phyloP scores from a whole-genome alignment of 257 asterid species.

The Pogostemon cablin region DNA sequence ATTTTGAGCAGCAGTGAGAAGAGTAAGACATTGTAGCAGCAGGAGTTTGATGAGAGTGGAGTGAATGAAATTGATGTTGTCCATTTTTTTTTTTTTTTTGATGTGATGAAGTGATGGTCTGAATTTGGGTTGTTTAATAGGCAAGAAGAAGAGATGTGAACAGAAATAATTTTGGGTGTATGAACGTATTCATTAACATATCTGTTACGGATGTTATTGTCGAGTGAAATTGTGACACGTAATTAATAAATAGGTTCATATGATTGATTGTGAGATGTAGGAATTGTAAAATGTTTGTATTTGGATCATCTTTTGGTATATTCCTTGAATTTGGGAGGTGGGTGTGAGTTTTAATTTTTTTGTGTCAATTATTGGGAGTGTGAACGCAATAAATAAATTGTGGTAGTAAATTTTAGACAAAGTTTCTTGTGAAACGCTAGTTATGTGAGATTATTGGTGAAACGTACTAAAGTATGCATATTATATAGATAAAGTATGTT shows the following conservation, averaged over 20 bases:
- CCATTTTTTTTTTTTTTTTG: constrained; percentile 26
- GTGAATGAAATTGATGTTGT: constrained; percentile 25
- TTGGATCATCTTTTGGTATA: no score
- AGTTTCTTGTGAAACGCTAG: no score
- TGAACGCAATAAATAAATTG: constrained; percentile 20
- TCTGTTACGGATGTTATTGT: background rate
- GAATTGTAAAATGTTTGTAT: no score
- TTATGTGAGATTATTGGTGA: no score
- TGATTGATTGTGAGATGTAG: no score
- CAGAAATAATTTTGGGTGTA: constrained; percentile 6
- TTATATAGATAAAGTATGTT: no score
- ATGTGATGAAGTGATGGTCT: background rate
- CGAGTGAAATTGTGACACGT: no score
- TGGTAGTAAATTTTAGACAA: background rate
- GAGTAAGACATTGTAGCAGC: constrained; percentile 46
- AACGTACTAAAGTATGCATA: no score
- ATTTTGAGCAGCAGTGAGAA: constrained; percentile 45
- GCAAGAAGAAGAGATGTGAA: constrained; percentile 34
- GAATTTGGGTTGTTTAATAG: constrained; percentile 28
- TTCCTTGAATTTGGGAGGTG: background rate
- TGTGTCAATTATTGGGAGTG: constrained; percentile 21
- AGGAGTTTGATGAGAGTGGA: constrained; percentile 37
- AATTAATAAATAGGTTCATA: no score
- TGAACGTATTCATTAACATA: background rate
- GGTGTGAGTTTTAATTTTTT: background rate